Evolutionary conservation across 495 filamentous ascomycete species (phyloP), one percentile per base, ranked within the genome.

Genomic region (Gamarada debralockiae): DNA sequence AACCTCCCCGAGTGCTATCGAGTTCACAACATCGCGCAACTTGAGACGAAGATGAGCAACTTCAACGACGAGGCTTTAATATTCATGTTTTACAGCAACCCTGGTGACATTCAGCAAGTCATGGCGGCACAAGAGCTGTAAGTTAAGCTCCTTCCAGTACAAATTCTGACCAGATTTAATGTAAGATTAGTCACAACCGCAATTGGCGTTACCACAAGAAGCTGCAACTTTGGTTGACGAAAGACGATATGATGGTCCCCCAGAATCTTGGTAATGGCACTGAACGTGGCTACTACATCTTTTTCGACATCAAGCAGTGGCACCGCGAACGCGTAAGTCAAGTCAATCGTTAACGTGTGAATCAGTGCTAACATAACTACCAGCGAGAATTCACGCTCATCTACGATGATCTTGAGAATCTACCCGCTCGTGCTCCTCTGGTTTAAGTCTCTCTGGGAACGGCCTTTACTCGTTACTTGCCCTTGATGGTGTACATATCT

Each of bases 161-260:
- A 43, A 18, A 43, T 23, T 22, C 40, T 39, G 14, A 39, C 36
- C 14, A 39, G 5, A 14, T 46, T n/a, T 24, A n/a, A n/a, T n/a
- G n/a, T 25, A 33, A 6, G 23, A 47, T 29, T 48, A 63, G 60
- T 10, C 52, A 63, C 43, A 80, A 78, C 46, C 87, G 92, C 45
- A 91, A 92, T 65, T 97, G 92, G 92, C 75, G 91, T 55, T 97
- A 90, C 74, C 90, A 97, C 66, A 96, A 91, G 72, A 81, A 89
- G 48, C 74, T 91, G 48, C 83, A 87, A 56, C 81, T 92, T 57
- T 97, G 92, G 92, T 73, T 97, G 62, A 95, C 90, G 31, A 92
- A 93, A 66, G 90, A 95, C 63, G 83, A 89, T 18, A 73, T 82
- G 50, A 82, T 84, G 63, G 78, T 83, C 7, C 88, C 89, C 36